Evolutionary conservation across 441 rosid genomes (phyloP).

Genomic region (Euphorbia celastroides): DNA sequence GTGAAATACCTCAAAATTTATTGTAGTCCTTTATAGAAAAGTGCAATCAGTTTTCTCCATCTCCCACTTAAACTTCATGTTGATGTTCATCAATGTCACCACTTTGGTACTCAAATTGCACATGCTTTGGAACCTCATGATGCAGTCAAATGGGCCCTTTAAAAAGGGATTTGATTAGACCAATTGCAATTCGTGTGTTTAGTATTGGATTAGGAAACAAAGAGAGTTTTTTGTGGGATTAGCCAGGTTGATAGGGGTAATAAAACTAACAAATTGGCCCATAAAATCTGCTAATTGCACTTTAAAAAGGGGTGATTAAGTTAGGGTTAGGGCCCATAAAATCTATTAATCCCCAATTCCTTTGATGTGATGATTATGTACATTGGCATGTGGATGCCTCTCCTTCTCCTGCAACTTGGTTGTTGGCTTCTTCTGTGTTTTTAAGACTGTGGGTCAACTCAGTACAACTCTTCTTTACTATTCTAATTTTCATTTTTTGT

Average conservation of each 20-base stretch:
- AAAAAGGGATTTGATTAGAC: no score
- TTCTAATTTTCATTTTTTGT: not conserved
- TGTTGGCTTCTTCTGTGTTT: not conserved
- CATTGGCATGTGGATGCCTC: conserved; percentile 15
- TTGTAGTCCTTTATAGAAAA: conserved; percentile 15
- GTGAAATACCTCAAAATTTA: conserved; percentile 10
- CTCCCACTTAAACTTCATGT: not conserved
- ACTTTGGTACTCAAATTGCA: conserved; percentile 10
- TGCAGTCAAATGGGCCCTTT: conserved; percentile 13
- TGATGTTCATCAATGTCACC: not conserved
- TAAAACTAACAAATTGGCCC: conserved; percentile 10
- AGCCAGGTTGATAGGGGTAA: not conserved
- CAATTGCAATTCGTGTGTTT: no score
- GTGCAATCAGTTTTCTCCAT: not conserved
- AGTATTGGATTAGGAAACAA: conserved; percentile 11
- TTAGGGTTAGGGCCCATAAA: conserved; percentile 22
- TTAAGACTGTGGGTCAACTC: not conserved
- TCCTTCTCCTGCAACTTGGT: conserved; percentile 12
- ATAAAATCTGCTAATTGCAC: conserved; percentile 17
- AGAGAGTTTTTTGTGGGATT: not conserved
- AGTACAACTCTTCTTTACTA: not conserved
- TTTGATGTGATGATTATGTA: conserved; percentile 7
- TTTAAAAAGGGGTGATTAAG: not conserved
- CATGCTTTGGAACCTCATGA: conserved; percentile 7
- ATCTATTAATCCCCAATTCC: conserved; percentile 11